Evolutionary conservation across 805 yeast species (phyloP).

Genomic region (Candida boleticola): DNA sequence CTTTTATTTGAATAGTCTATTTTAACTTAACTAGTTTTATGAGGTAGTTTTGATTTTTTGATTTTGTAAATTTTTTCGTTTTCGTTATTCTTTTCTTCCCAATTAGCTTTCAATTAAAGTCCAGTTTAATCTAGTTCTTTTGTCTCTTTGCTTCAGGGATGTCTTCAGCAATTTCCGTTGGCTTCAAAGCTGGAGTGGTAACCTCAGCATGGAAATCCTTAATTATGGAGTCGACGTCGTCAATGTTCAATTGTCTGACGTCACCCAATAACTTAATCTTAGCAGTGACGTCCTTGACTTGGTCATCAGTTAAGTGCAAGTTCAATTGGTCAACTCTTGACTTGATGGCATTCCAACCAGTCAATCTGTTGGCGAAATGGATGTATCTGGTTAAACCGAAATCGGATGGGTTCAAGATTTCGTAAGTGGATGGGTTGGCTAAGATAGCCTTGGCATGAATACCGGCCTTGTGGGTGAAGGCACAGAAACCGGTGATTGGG

Average conservation of each 20-base stretch:
- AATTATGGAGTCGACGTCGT: constrained; percentile 60
- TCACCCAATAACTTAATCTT: constrained; percentile 59
- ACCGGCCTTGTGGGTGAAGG: constrained; percentile 64
- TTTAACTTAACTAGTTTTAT: no score
- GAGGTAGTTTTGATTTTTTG: no score
- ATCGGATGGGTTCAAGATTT: constrained; percentile 55
- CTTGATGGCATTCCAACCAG: constrained; percentile 65
- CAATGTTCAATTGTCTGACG: constrained; percentile 57
- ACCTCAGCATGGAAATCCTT: constrained; percentile 51
- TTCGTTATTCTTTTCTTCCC: no score
- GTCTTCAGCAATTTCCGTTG: constrained; percentile 17
- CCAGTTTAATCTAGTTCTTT: no score
- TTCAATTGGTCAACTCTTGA: constrained; percentile 60
- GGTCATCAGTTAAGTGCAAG: constrained; percentile 54
- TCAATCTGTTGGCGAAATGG: constrained; percentile 58
- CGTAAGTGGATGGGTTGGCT: constrained; percentile 64
- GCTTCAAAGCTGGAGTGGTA: constrained; percentile 28
- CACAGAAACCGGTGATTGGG: constrained; percentile 65
- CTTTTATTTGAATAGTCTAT: no score
- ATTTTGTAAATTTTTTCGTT: no score
- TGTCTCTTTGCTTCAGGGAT: constrained; percentile 41
- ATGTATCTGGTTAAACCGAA: constrained; percentile 61
- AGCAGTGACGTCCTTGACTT: constrained; percentile 53
- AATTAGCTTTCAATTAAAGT: no score
- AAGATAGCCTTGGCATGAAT: constrained; percentile 61